phyloP scores from a whole-genome alignment of 306 rosid genomes.

The Boehmeria nivea region DNA sequence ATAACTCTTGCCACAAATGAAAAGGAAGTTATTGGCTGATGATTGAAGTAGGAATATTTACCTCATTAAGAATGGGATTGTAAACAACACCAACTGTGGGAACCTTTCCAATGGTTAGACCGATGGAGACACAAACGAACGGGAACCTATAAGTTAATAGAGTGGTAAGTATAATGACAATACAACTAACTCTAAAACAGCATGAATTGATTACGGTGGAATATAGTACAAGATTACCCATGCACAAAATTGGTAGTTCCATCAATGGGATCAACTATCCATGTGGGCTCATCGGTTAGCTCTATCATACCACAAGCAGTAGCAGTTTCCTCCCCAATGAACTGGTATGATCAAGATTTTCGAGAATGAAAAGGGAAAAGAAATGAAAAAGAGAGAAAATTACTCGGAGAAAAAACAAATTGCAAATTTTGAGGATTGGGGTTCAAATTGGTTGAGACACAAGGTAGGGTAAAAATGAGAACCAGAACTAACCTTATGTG shows the following conservation, averaged over 20 bases:
- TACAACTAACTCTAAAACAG: background rate
- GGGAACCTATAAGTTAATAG: slow-evolving; percentile 62
- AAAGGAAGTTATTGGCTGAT: too few relatives aligned
- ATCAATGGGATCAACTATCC: slow-evolving; percentile 98
- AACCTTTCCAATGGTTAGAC: slow-evolving; percentile 78
- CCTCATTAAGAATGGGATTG: slow-evolving; percentile 92
- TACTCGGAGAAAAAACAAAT: background rate
- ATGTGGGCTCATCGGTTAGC: slow-evolving; percentile 88
- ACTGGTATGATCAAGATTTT: slow-evolving; percentile 35
- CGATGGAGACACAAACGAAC: slow-evolving; percentile 89
- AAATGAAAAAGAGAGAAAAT: background rate
- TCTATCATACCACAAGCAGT: slow-evolving; percentile 78
- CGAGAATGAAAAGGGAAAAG: too few relatives aligned
- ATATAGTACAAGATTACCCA: slow-evolving; percentile 41
- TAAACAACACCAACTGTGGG: slow-evolving; percentile 90
- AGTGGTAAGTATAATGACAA: too few relatives aligned
- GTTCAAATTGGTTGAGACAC: too few relatives aligned
- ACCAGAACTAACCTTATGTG: slow-evolving; percentile 59
- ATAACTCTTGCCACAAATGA: too few relatives aligned
- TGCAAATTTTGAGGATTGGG: too few relatives aligned
- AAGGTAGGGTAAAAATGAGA: too few relatives aligned
- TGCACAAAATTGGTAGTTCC: slow-evolving; percentile 98
- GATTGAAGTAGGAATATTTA: slow-evolving; percentile 28
- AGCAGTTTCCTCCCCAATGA: slow-evolving; percentile 94
- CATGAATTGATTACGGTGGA: slow-evolving; percentile 4